Base-by-base conservation (phyloP, 345 rosid genomes). In the Nephelium lappaceum region DNA sequence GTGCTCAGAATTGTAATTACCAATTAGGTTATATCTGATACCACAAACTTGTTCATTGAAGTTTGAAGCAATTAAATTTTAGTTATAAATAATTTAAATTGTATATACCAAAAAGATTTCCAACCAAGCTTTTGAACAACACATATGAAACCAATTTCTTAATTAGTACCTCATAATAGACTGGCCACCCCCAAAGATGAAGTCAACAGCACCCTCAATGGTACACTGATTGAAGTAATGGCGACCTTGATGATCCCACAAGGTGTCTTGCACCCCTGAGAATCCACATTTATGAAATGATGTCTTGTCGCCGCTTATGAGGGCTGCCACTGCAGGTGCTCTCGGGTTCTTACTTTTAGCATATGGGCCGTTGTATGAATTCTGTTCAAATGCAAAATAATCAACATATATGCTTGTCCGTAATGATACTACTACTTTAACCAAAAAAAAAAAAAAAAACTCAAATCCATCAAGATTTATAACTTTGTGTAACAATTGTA, bases 151-250 rank as follows among this genome's bases (percentile, higher is more conserved):
- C 36, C 36, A 31, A 31, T 31, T 31, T 31, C 36, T 31, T 45
- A 0, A 1, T 11, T 49, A 49, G 42, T 69, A 93, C 97, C 97
- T 93, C 87, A 57, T 91, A 95, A 95, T 67, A 19, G 98, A 93
- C 72, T 89, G 94, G 5, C 91, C 99, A 36, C 62, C 69, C 2
- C 98, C 99, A 71, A 92, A 93, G 74, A 95, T 93, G 76, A 92
- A 95, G 85, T 95, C 99, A 0, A 92, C 95, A 8, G 93, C 90
- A 14, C 99, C 97, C 79, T 90, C 89, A 5, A 95, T 92, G 69
- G 85, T 81, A 81, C 96, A 95, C 2, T 66, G 72, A 65, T 81
- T 75, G 86, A 85, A 92, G 83, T 88, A 93, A 75, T 93, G 98
- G 11, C 93, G 83, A 8, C 99, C 99, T 9, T 67, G 60, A 3